phyloP scores from a whole-genome alignment of 352 stramenopile genomes.

The Phytopythium cucurbitacearum region DNA sequence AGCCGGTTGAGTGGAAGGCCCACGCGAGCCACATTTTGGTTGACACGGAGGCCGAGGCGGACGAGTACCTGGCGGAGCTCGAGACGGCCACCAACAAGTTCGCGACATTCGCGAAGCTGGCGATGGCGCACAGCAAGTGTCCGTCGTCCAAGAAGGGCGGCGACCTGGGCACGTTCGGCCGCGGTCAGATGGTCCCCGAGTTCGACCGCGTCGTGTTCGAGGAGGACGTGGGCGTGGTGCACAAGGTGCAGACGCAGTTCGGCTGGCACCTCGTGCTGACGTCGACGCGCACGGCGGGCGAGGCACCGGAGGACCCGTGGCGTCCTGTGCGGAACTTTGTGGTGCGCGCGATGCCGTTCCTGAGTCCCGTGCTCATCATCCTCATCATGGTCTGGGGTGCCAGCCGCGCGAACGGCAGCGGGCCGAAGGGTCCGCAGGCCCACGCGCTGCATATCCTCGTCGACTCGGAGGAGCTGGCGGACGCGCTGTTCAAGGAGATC shows the following conservation, averaged over 20 bases:
- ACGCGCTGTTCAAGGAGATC: slow-evolving; percentile 56
- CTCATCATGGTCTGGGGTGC: slow-evolving; percentile 40
- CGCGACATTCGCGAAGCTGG: slow-evolving; percentile 60
- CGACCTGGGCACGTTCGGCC: slow-evolving; percentile 67
- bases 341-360: slow-evolving; percentile 44
- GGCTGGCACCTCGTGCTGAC: slow-evolving; percentile 65
- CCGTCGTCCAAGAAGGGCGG: slow-evolving; percentile 57
- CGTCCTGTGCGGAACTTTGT: slow-evolving; percentile 24
- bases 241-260: slow-evolving; percentile 86
- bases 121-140: slow-evolving; percentile 69
- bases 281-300: slow-evolving; percentile 43
- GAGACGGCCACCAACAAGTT: slow-evolving; percentile 41
- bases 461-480: slow-evolving; percentile 43
- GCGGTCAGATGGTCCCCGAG: slow-evolving; percentile 70
- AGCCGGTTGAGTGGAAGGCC: slow-evolving; percentile 27
- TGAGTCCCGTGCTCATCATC: slow-evolving; percentile 47
- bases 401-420: slow-evolving; percentile 9
- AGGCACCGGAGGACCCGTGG: slow-evolving; percentile 32
- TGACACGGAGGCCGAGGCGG: slow-evolving; percentile 56
- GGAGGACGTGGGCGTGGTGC: slow-evolving; percentile 55
- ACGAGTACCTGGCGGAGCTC: slow-evolving; percentile 55
- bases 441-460: slow-evolving; percentile 65
- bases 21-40: slow-evolving; percentile 84
- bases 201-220: slow-evolving; percentile 77
- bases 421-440: slow-evolving; percentile 20